Base-by-base conservation (phyloP, 169 alveolate species). In the Neospora caninum region DNA sequence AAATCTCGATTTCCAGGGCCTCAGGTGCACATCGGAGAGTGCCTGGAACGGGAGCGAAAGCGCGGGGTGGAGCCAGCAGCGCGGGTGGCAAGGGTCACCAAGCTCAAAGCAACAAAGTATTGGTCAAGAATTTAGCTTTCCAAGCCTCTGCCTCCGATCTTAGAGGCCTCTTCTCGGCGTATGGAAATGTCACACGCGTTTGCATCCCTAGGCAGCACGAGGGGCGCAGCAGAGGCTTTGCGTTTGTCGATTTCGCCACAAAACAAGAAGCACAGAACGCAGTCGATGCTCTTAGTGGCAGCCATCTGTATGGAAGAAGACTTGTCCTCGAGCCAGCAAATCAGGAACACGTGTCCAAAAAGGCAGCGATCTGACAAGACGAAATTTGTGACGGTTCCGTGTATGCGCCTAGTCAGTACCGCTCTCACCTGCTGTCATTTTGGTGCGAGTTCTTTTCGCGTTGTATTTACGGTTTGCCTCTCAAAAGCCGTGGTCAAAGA, bases 71-170 rank as follows among this genome's bases (percentile, higher is more conserved):
- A 9, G 64, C 91, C 42, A 34, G 49, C 18, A 13, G 49, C 43
- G 53, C 49, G 16, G 38, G 41, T 20, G 87, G 67, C 67, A 91
- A 49, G 58, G 43, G 45, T 7, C 49, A 38, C 91, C 91, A 84
- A 95, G 95, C 22, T 94, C 98, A 43, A 97, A 98, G 94, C 45
- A 27, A 38, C 49, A 98, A 98, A 91, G 95, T 99, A 36, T 93
- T 98, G 38, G 98, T 99, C 34, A 98, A 98, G 96, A 99, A 99
- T 93, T 94, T 99, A 53, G 99, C 99, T 45, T 99, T 98, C 97
- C 99, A 98, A 96, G 99, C 99, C 42, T 97, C 99, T 9, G 98
- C 96, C 84, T 96, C 96, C 54, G 99, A 98, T 94, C 95, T 99
- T 87, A 87, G 95, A 89, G 97, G 97, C 83, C 97, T 99, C 94